phyloP scores from a whole-genome alignment of 2,329 filamentous ascomycete species.

The Xylariaceae sp. region DNA sequence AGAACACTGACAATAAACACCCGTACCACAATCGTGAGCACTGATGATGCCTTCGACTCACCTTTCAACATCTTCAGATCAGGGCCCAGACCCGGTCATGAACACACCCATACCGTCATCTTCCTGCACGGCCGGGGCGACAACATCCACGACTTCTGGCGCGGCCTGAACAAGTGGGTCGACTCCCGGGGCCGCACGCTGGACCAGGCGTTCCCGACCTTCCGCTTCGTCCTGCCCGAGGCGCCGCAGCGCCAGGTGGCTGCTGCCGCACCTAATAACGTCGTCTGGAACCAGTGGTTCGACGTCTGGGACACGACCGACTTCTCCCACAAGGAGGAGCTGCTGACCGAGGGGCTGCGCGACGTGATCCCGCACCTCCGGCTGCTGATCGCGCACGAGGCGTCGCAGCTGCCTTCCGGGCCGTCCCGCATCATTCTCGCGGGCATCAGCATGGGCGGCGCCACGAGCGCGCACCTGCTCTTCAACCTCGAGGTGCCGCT shows the following conservation, averaged over 20 bases:
- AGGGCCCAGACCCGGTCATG: constrained; percentile 9
- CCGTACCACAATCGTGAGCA: too few species aligned
- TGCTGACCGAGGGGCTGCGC: constrained; percentile 37
- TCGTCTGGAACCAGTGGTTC: constrained; percentile 43
- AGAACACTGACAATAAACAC: too few species aligned
- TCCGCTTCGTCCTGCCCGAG: constrained; percentile 46
- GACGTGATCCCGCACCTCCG: constrained; percentile 34
- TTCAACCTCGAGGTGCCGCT: constrained; percentile 21
- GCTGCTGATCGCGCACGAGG: constrained; percentile 32
- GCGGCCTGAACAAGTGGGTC: constrained; percentile 26
- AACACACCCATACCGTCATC: constrained; percentile 39
- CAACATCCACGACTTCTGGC: constrained; percentile 29
- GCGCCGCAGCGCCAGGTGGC: constrained; percentile 32
- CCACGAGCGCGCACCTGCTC: constrained; percentile 29
- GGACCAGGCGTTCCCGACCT: constrained; percentile 36
- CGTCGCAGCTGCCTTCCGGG: constrained; percentile 30
- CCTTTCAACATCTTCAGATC: constrained; percentile 6
- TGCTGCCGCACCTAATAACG: constrained; percentile 15
- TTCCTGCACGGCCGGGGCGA: constrained; percentile 44
- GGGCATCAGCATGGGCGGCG: constrained; percentile 43
- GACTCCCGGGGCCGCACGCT: constrained; percentile 33
- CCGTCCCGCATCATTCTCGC: constrained; percentile 35
- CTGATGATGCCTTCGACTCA: too few species aligned
- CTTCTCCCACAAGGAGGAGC: constrained; percentile 35
- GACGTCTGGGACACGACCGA: constrained; percentile 41